phyloP scores from a whole-genome alignment of 2,329 filamentous ascomycete species.

The Colletotrichum lentis region DNA sequence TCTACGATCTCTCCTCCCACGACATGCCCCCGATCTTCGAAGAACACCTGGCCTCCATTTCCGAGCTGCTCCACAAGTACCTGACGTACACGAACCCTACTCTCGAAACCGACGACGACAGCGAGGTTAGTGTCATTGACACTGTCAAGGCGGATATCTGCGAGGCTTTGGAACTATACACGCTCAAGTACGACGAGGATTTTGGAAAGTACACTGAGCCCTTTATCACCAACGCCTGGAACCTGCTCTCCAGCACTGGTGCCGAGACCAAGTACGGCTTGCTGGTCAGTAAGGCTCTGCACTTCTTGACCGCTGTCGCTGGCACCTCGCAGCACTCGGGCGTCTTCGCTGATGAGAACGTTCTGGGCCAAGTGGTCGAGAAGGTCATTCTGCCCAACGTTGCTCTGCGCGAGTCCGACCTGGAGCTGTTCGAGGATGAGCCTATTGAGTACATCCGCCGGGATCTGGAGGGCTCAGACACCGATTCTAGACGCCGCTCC shows the following conservation, averaged over 20 bases:
- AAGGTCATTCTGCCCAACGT: conserved; percentile 96
- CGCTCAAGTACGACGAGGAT: conserved; percentile 94
- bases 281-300: conserved; percentile 90
- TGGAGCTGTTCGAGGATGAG: conserved; percentile 97
- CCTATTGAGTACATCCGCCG: conserved; percentile 97
- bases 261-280: conserved; percentile 92
- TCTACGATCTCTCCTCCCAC: conserved; percentile 97
- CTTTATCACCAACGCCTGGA: conserved; percentile 93
- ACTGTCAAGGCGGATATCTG: conserved; percentile 93
- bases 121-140: conserved; percentile 84
- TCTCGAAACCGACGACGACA: conserved; percentile 86
- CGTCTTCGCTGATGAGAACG: conserved; percentile 83
- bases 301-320: conserved; percentile 91
- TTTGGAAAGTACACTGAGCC: conserved; percentile 81
- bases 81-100: conserved; percentile 87
- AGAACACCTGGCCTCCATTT: conserved; percentile 81
- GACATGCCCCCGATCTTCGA: conserved; percentile 95
- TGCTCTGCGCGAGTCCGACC: conserved; percentile 87
- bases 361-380: conserved; percentile 87
- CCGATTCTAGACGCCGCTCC: conserved; percentile 88
- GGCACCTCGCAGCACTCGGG: conserved; percentile 79
- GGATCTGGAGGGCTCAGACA: conserved; percentile 95
- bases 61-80: conserved; percentile 88
- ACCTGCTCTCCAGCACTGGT: conserved; percentile 84
- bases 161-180: conserved; percentile 87